Evolutionary conservation across 371 early-diverging fungal species (phyloP).

Genomic region (Apophysomyces ossiformis): DNA sequence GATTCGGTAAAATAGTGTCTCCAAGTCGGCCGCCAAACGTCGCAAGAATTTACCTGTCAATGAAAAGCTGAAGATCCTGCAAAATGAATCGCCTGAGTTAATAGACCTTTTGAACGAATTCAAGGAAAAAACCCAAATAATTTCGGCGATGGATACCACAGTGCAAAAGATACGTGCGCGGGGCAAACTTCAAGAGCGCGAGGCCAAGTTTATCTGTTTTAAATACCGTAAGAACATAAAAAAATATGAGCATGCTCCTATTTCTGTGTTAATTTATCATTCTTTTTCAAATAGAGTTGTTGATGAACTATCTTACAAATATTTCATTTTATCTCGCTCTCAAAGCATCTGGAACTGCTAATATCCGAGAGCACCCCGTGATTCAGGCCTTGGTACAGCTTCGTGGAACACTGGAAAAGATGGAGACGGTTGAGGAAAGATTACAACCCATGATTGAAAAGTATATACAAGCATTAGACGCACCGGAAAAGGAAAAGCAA

Average conservation of each 20-base stretch:
- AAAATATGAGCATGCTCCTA: too few species aligned
- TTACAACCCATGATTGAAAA: constrained; percentile 42
- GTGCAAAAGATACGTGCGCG: constrained; percentile 21
- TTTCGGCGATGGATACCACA: constrained; percentile 34
- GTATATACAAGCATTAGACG: constrained; percentile 29
- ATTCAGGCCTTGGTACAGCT: constrained; percentile 78
- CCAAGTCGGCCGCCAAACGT: constrained; percentile 38
- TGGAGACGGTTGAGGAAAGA: constrained; percentile 70
- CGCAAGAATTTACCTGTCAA: constrained; percentile 62
- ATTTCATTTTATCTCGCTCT: constrained; percentile 87
- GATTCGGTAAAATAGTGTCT: constrained; percentile 15
- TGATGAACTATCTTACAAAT: constrained; percentile 84
- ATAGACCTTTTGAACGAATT: constrained; percentile 78
- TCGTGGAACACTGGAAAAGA: constrained; percentile 67
- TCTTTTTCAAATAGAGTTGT: constrained; percentile 23
- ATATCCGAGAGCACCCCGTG: constrained; percentile 83
- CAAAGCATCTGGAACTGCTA: constrained; percentile 66
- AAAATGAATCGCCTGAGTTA: constrained; percentile 84
- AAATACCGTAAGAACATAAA: constrained; percentile 52
- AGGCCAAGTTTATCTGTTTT: constrained; percentile 52
- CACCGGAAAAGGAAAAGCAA: constrained; percentile 20
- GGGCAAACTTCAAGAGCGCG: constrained; percentile 20
- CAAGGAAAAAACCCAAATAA: constrained; percentile 58
- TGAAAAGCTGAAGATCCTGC: constrained; percentile 74
- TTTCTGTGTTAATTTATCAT: too few species aligned